These are phyloP conservation scores for Knufia petricola DNA, from an alignment of 2,329 filamentous ascomycete genomes.

Conservation along the genomic window DNA sequence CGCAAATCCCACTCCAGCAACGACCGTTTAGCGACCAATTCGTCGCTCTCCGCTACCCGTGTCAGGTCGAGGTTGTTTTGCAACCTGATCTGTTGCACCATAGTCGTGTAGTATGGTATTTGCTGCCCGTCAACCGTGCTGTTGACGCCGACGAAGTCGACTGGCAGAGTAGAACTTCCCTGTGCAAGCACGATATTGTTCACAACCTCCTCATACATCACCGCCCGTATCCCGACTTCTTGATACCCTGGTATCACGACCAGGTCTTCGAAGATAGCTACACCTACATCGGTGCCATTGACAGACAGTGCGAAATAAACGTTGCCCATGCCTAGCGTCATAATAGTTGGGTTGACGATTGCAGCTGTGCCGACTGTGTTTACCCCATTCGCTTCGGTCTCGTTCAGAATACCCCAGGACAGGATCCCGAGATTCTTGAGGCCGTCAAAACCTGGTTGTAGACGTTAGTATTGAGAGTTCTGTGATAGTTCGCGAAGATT, in stretches of 20 bases:
- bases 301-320: conserved; percentile 46
- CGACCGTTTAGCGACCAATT: not conserved
- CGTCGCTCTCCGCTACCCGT: conserved; percentile 24
- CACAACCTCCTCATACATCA: conserved; percentile 36
- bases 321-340: conserved; percentile 50
- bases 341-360: conserved; percentile 52
- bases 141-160: conserved; percentile 42
- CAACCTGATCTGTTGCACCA: conserved; percentile 40
- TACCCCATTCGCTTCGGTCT: conserved; percentile 33
- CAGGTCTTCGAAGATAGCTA: conserved; percentile 41
- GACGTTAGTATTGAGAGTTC: not conserved
- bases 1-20: not conserved
- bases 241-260: conserved; percentile 47
- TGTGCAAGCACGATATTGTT: conserved; percentile 19
- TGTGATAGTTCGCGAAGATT: not conserved
- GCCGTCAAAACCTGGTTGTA: conserved; percentile 46
- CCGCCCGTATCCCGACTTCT: conserved; percentile 40
- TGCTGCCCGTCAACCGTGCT: conserved; percentile 40
- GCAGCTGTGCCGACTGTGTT: conserved; percentile 47
- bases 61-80: conserved; percentile 37
- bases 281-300: conserved; percentile 40
- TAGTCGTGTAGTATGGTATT: conserved; percentile 45
- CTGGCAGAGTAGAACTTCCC: conserved; percentile 37
- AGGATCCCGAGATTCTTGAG: conserved; percentile 44
- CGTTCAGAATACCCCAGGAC: conserved; percentile 38